Conservation (phyloP, 768 basidiomycete species). For the Paxillus ammoniavirescens region DNA sequence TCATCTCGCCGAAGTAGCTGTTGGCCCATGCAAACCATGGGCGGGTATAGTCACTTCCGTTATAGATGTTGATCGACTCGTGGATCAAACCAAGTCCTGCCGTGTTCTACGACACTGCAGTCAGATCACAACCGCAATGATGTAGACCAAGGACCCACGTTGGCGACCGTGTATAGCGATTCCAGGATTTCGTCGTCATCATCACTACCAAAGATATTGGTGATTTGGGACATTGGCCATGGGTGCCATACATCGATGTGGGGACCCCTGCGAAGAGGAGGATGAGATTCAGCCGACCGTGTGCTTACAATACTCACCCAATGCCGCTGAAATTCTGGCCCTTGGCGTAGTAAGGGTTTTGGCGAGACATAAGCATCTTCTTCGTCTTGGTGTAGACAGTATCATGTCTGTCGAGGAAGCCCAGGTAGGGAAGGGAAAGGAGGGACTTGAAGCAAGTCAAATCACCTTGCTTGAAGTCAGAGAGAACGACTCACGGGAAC, state of each 20-base stretch:
- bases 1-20: slow-evolving; percentile 82
- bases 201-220: slow-evolving; percentile 71
- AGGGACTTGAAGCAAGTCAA: slow-evolving; percentile 48
- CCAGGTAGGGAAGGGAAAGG: slow-evolving; percentile 77
- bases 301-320: slow-evolving; percentile 47
- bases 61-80: slow-evolving; percentile 68
- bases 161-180: slow-evolving; percentile 62
- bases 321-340: slow-evolving; percentile 65
- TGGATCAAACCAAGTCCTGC: slow-evolving; percentile 75
- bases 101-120: slow-evolving; percentile 51
- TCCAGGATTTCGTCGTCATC: slow-evolving; percentile 66
- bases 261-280: slow-evolving; percentile 51
- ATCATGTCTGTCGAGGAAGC: slow-evolving; percentile 62
- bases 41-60: slow-evolving; percentile 56
- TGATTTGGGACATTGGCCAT: slow-evolving; percentile 84
- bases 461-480: neutral
- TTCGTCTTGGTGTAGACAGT: slow-evolving; percentile 64
- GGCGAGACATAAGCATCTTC: slow-evolving; percentile 54
- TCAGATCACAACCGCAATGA: neutral
- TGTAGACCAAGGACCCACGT: slow-evolving; percentile 44
- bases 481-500: slow-evolving; percentile 56
- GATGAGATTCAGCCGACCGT: neutral
- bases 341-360: slow-evolving; percentile 69
- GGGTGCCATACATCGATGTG: slow-evolving; percentile 73
- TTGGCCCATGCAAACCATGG: slow-evolving; percentile 86